Evolutionary conservation across 495 filamentous ascomycete genomes (phyloP).

Genomic region (Xylaria telfairii): DNA sequence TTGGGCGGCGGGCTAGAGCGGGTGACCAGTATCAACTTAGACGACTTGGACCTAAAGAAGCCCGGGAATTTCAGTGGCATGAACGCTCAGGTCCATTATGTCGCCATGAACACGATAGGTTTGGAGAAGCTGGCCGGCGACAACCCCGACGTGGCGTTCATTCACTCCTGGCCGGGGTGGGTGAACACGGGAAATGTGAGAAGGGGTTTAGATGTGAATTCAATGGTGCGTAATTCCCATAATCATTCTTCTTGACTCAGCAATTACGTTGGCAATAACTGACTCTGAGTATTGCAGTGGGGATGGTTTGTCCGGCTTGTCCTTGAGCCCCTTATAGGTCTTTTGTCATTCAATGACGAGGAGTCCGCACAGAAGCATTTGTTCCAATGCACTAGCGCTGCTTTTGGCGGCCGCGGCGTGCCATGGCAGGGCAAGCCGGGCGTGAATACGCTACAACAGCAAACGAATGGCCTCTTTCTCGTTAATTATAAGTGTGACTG

Average conservation of each 20-base stretch:
- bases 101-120: conserved; percentile 28
- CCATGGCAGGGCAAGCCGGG: conserved; percentile 36
- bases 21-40: conserved; percentile 29
- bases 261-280: too few relatives aligned
- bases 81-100: conserved; percentile 29
- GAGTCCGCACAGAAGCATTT: conserved; percentile 41
- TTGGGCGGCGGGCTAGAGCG: conserved; percentile 41
- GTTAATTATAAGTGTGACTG: conserved; percentile 40
- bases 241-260: too few relatives aligned
- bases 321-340: conserved; percentile 32
- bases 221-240: too few relatives aligned
- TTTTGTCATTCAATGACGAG: conserved; percentile 30
- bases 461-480: conserved; percentile 39
- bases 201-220: conserved; percentile 34
- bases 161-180: conserved; percentile 45
- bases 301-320: conserved; percentile 33
- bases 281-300: too few relatives aligned
- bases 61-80: conserved; percentile 37
- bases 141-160: conserved; percentile 44
- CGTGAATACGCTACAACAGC: conserved; percentile 29
- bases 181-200: conserved; percentile 47
- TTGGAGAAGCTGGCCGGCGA: conserved; percentile 40
- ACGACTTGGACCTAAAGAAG: conserved; percentile 45
- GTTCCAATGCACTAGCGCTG: conserved; percentile 42
- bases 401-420: conserved; percentile 40